Evolutionary conservation across 305 asterid genomes (phyloP).

Genomic region (Solanum hybrid): DNA sequence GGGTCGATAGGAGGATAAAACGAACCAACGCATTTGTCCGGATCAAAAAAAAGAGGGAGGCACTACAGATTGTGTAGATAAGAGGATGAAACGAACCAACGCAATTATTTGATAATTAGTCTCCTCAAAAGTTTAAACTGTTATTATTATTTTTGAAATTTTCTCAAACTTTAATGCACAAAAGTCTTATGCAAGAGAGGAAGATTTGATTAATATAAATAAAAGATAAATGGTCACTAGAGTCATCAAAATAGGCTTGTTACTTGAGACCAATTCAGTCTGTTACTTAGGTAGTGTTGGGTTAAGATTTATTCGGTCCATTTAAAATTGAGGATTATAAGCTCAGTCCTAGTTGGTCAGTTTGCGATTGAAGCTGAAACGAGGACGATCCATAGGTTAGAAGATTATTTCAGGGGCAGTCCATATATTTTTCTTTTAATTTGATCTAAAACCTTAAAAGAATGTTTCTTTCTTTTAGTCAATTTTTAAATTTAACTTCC

Average conservation of each 20-base stretch:
- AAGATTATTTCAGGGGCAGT: neutral
- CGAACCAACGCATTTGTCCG: neutral
- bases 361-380: neutral
- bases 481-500: too few relatives aligned
- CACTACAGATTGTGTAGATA: neutral
- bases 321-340: neutral
- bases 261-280: neutral
- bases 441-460: neutral
- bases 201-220: neutral
- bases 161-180: neutral
- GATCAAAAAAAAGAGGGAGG: too few relatives aligned
- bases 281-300: neutral
- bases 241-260: too few relatives aligned
- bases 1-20: neutral
- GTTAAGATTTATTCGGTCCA: too few relatives aligned
- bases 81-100: neutral
- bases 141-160: too few relatives aligned
- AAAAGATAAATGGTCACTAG: neutral
- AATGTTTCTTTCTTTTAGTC: too few relatives aligned
- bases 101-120: neutral
- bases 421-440: neutral
- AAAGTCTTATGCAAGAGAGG: neutral
- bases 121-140: too few relatives aligned
- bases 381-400: neutral
- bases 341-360: accelerated